Conservation (phyloP, 768 basidiomycete genomes). For the Lactarius evosmus region DNA sequence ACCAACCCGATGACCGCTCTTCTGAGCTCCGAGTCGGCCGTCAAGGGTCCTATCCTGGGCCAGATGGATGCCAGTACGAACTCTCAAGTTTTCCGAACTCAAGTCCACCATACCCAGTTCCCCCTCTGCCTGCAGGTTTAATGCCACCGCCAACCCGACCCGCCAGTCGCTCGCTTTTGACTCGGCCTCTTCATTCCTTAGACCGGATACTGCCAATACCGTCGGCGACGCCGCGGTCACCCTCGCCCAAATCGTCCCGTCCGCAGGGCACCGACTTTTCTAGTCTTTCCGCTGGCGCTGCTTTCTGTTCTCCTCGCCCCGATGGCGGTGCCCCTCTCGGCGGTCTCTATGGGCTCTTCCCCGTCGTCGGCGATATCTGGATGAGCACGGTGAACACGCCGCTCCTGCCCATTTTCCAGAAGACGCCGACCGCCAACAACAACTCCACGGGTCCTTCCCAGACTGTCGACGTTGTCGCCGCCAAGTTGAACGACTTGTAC, state of each 20-base stretch:
- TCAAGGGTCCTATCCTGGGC: slow-evolving; percentile 91
- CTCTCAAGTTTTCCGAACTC: slow-evolving; percentile 84
- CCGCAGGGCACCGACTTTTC: slow-evolving; percentile 93
- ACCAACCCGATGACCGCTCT: slow-evolving; percentile 96
- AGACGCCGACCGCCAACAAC: slow-evolving; percentile 43
- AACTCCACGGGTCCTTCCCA: slow-evolving; percentile 32
- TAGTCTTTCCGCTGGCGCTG: slow-evolving; percentile 44
- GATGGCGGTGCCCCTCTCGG: slow-evolving; percentile 36
- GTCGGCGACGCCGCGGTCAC: slow-evolving; percentile 66
- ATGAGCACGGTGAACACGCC: slow-evolving; percentile 98
- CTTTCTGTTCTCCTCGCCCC: slow-evolving; percentile 59
- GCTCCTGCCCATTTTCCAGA: slow-evolving; percentile 86
- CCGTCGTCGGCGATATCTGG: slow-evolving; percentile 80
- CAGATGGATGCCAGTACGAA: slow-evolving; percentile 89
- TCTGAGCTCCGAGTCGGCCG: slow-evolving; percentile 88
- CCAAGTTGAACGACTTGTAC: slow-evolving; percentile 63
- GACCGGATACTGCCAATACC: slow-evolving; percentile 74
- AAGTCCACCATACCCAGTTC: slow-evolving; percentile 74
- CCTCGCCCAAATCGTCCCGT: slow-evolving; percentile 67
- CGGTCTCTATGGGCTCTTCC: slow-evolving; percentile 41
- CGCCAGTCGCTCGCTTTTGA: slow-evolving; percentile 76
- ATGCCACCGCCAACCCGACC: slow-evolving; percentile 41
- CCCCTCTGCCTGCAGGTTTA: slow-evolving; percentile 76
- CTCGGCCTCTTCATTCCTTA: slow-evolving; percentile 58
- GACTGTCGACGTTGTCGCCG: slow-evolving; percentile 59